Base-by-base conservation (phyloP, 2,329 filamentous ascomycete genomes). In the Fusarium scirpi region DNA sequence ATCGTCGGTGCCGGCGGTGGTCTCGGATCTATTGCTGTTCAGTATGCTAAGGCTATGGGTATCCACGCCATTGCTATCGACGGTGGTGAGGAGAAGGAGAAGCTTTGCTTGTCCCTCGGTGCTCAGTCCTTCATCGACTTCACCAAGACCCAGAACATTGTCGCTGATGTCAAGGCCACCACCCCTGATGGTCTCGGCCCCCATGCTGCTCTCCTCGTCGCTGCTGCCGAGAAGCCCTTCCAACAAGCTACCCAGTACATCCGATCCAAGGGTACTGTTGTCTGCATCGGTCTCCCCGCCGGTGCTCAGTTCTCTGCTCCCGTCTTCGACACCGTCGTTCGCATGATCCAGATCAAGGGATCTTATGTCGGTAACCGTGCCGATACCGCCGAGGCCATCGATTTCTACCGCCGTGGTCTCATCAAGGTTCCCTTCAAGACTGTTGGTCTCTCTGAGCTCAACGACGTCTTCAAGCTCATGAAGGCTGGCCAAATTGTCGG, bases 41-140 rank as follows among this genome's bases (percentile, higher is more conserved):
- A 97, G 83, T 97, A 97, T 81, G 94, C 93, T 57, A 92, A 91
- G 81, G 94, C 94, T 44, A 97, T 98, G 94, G 94, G 94, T 63
- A 83, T 97, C 54, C 86, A 90, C 70, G 84, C 89, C 71, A 90
- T 97, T 76, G 94, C 91, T 74, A 94, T 98, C 73, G 94, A 97
- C 76, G 89, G 88, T 52, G 94, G 94, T 52, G 88, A 89, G 5
- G 94, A 96, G 82, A 97, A 97, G 89, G 86, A 83, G 77, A 83
- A 87, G 67, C 88, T 94, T 83, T 90, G 88, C 80, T 83, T 87
- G 76, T 78, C 86, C 67, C 89, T 97, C 49, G 94, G 94, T 52
- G 90, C 93, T 8, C 80, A 85, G 44, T 80, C 86, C 51, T 98
- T 90, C 75, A 87, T 98, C 78, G 95, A 98, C 85, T 98, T 97